These are phyloP conservation scores for Suillus brevipes DNA, from an alignment of 768 basidiomycete species.

Conservation along the genomic window DNA sequence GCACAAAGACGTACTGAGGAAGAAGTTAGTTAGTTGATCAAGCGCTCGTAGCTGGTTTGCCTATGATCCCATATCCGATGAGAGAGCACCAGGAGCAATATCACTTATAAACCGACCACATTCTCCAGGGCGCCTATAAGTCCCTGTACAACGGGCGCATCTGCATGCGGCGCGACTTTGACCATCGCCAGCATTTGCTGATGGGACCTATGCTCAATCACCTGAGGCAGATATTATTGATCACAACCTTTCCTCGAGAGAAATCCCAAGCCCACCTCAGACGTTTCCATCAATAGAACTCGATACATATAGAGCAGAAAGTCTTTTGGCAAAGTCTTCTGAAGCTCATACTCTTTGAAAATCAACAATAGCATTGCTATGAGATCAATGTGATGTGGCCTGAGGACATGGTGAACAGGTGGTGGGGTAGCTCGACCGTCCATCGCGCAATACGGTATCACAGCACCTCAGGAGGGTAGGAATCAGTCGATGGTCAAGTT, in stretches of 20 bases:
- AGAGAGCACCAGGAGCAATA: neutral
- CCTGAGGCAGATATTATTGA: constrained; percentile 39
- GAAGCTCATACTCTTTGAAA: constrained; percentile 55
- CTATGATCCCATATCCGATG: constrained; percentile 28
- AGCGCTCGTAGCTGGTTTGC: constrained; percentile 50
- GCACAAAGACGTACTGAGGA: constrained; percentile 34
- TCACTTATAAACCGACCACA: constrained; percentile 29
- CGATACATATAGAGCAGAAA: constrained; percentile 68
- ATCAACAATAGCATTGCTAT: constrained; percentile 61
- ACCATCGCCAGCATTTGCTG: constrained; percentile 48
- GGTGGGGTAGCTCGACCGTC: constrained; percentile 45
- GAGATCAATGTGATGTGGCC: constrained; percentile 76
- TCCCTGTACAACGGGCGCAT: constrained; percentile 41
- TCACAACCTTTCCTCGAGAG: neutral
- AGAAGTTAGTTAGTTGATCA: constrained; percentile 66
- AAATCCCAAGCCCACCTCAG: constrained; percentile 49
- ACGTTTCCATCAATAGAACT: constrained; percentile 65
- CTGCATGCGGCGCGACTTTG: constrained; percentile 44
- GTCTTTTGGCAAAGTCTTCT: constrained; percentile 51
- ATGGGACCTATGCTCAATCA: constrained; percentile 61
- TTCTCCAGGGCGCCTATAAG: constrained; percentile 48
- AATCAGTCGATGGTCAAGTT: neutral
- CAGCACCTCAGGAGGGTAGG: neutral
- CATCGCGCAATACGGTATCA: constrained; percentile 17
- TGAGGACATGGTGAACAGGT: constrained; percentile 64